These are phyloP conservation scores for Drechslerella stenobrocha DNA, from an alignment of 2,329 filamentous ascomycete genomes.

Conservation along the genomic window DNA sequence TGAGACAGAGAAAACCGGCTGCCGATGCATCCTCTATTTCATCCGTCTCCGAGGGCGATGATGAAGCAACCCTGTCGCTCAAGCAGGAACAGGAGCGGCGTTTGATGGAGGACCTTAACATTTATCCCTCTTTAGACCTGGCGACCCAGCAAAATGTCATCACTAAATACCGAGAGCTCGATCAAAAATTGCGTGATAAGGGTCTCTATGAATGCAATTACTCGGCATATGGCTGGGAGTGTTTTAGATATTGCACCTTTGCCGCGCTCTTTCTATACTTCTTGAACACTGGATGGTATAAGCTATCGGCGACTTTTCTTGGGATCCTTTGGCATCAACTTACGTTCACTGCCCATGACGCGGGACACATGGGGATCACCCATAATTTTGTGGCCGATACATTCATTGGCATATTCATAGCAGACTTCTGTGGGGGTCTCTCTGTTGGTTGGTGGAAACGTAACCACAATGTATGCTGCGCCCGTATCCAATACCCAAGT, in stretches of 20 bases:
- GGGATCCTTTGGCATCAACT: slow-evolving; percentile 92
- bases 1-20: slow-evolving; percentile 22
- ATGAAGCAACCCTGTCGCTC: slow-evolving; percentile 55
- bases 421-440: slow-evolving; percentile 84
- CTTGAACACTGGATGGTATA: slow-evolving; percentile 68
- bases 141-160: slow-evolving; percentile 75
- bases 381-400: slow-evolving; percentile 83
- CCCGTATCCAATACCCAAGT: too few relatives aligned
- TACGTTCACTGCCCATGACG: slow-evolving; percentile 90
- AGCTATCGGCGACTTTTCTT: slow-evolving; percentile 71
- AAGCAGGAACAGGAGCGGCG: slow-evolving; percentile 40
- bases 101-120: slow-evolving; percentile 68
- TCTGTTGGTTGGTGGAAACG: slow-evolving; percentile 97
- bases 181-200: slow-evolving; percentile 71
- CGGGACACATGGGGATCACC: slow-evolving; percentile 96
- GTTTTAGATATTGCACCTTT: slow-evolving; percentile 70
- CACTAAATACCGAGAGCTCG: slow-evolving; percentile 76
- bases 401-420: slow-evolving; percentile 84
- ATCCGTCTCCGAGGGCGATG: slow-evolving; percentile 57
- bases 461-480: slow-evolving; percentile 75
- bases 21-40: slow-evolving; percentile 31
- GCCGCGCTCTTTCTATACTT: slow-evolving; percentile 66
- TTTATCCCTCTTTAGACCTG: slow-evolving; percentile 77
- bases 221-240: slow-evolving; percentile 74
- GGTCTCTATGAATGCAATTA: slow-evolving; percentile 86